Evolutionary conservation across 2,329 filamentous ascomycete species (phyloP), one percentile per base, ranked within the genome.

Genomic region (Sordariomycetes sp.): DNA sequence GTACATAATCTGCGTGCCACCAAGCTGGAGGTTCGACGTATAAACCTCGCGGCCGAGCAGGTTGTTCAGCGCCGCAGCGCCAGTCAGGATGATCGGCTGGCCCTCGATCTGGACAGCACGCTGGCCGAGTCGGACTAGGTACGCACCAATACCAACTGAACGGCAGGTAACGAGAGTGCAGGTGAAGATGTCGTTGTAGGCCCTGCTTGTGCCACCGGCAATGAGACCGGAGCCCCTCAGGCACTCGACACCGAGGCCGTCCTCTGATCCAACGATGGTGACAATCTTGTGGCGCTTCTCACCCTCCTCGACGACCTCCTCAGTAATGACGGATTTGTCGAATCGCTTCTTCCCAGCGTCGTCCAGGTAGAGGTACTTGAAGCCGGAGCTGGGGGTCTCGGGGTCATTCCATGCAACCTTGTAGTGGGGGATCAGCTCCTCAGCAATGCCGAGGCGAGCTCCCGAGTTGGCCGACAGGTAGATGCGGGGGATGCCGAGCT

Each of bases 1-100:
- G 85, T 99, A 97, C 94, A 99, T 99, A 82, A 99, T 99, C 76
- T 99, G 94, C n/a, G 94, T 99, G 66, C 94, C 94, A 85, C 94
- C 94, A 64, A 99, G 90, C 79, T 99, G 94, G 69, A 99, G 77
- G 82, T 99, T 99, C 61, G 94, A 97, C 25, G 94, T 97, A 79
- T 99, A 99, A 34, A 99, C 93, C 75, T 99, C 94, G 65, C 95
- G 91, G 68, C 94, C 94, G 61, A 99, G 85, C 67, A 99, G 81
- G 78, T 97, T 99, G 85, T 99, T 99, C 72, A 99, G 88, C 60
- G 94, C 94, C 63, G 90, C 90, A 54, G 94, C 94, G 82, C 94
- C 94, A 67, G 94, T 99, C 62, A 99, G 84, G 68, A 99, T 99
- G 72, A 99, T 99, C 46, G 94, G 94, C 76, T 99, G 94, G 60